Conservation (phyloP, 148 eudicot genomes). For the Amaranthus palmeri region DNA sequence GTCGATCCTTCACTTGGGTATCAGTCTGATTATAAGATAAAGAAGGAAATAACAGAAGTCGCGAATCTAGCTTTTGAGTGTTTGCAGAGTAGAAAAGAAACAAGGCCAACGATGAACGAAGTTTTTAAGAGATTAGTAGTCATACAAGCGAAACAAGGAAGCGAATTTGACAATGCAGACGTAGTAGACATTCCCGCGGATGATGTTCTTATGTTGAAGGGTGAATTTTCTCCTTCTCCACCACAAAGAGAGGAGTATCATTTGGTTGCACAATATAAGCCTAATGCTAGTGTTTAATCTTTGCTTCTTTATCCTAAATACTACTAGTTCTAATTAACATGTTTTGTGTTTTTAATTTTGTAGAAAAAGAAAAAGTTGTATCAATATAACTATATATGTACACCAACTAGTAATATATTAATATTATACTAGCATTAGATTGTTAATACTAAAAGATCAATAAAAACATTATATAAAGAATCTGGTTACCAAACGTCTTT, state of each 20-base stretch:
- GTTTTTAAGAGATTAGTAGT: conserved; percentile 14
- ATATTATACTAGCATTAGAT: no score
- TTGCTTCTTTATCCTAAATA: background rate
- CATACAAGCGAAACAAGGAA: conserved; percentile 2
- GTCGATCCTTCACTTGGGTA: conserved; percentile 28
- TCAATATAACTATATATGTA: no score
- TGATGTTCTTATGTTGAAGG: conserved; percentile 19
- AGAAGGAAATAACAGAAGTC: conserved; percentile 19
- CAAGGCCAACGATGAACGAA: conserved; percentile 29
- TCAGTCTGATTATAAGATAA: conserved; percentile 17
- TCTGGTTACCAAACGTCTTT: no score
- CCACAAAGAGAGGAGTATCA: conserved; percentile 12
- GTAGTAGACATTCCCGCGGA: conserved; percentile 13
- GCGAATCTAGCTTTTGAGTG: conserved; percentile 35
- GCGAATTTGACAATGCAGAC: conserved; percentile 8
- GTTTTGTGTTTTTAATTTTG: no score
- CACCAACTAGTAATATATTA: no score
- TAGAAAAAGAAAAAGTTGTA: no score
- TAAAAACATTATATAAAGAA: no score
- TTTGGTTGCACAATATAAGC: conserved; percentile 2
- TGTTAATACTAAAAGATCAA: no score
- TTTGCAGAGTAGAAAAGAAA: conserved; percentile 23
- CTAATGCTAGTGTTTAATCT: conserved; percentile 20
- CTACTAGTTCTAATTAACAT: no score
- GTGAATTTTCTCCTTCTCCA: conserved; percentile 12